Conservation (phyloP, 495 filamentous ascomycete genomes). For the Clavariopsis aquatica region DNA sequence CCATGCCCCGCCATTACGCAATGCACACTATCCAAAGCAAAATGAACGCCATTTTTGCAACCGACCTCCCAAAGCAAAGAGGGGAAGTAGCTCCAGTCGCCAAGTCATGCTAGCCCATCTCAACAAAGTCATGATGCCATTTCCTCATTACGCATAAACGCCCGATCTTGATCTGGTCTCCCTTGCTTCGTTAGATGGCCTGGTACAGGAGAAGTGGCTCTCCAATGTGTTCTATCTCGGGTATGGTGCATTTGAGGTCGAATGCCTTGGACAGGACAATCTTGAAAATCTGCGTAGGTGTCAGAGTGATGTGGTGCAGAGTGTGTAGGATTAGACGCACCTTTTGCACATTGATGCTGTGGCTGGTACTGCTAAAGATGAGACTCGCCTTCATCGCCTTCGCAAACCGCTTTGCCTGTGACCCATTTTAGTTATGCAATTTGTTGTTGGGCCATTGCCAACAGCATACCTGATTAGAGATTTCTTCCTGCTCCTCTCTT, state of each 20-base stretch:
- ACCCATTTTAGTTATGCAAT: neutral
- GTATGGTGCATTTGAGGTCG: conserved; percentile 97
- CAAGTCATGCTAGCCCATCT: conserved; percentile 30
- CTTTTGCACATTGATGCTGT: conserved; percentile 99
- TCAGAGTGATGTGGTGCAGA: conserved; percentile 3
- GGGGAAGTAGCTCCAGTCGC: conserved; percentile 31
- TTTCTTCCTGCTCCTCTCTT: conserved; percentile 95
- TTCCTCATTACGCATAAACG: conserved; percentile 25
- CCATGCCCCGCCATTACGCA: neutral
- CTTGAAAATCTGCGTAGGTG: conserved; percentile 81
- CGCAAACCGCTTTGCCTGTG: conserved; percentile 87
- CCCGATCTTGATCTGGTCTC: neutral
- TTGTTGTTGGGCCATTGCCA: neutral
- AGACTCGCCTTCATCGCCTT: conserved; percentile 96
- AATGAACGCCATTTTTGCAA: conserved; percentile 12
- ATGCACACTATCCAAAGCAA: neutral
- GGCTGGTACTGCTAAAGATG: conserved; percentile 97
- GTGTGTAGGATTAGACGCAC: conserved; percentile 50
- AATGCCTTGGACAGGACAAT: conserved; percentile 98
- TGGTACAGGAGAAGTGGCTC: conserved; percentile 91
- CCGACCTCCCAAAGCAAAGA: neutral
- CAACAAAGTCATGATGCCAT: conserved; percentile 28
- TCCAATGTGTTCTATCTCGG: conserved; percentile 95
- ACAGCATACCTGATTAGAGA: conserved; percentile 77
- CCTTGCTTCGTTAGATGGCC: conserved; percentile 28